Conservation (phyloP, 2,329 filamentous ascomycete genomes). For the Biscogniauxia sp. region DNA sequence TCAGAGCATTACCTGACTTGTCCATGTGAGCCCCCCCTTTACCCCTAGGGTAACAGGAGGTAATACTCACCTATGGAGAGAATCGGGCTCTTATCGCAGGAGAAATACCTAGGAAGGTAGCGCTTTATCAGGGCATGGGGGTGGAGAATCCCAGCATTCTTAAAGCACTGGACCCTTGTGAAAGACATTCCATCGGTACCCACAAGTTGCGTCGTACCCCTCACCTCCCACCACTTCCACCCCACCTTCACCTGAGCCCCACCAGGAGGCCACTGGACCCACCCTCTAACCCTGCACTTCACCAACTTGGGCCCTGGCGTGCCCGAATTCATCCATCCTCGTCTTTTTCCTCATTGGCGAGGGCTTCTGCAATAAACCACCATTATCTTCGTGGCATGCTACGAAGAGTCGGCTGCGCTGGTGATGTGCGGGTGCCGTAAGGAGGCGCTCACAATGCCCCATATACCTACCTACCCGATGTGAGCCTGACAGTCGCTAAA, state of each 20-base stretch:
- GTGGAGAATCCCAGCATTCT: not conserved
- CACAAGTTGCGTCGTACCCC: not conserved
- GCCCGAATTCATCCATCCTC: conserved; percentile 12
- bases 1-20: conserved; percentile 29
- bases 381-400: conserved; percentile 17
- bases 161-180: not conserved
- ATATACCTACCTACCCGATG: too few species aligned
- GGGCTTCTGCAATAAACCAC: conserved; percentile 11
- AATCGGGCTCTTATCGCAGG: conserved; percentile 19
- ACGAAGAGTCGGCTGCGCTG: not conserved
- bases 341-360: conserved; percentile 9
- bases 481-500: too few species aligned
- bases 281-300: not conserved
- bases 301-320: conserved; percentile 9
- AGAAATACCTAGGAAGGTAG: not conserved
- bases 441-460: not conserved
- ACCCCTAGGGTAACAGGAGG: conserved; percentile 7
- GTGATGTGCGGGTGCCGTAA: not conserved
- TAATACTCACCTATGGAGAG: conserved; percentile 13
- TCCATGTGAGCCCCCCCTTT: conserved; percentile 28
- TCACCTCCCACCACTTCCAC: not conserved
- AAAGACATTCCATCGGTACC: not conserved
- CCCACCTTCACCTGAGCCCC: conserved; percentile 1
- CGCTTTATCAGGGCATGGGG: not conserved
- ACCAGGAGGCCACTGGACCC: conserved; percentile 1